Evolutionary conservation across 1,284 basidiomycete genomes (phyloP).

Genomic region (Cutaneotrichosporon sp.): DNA sequence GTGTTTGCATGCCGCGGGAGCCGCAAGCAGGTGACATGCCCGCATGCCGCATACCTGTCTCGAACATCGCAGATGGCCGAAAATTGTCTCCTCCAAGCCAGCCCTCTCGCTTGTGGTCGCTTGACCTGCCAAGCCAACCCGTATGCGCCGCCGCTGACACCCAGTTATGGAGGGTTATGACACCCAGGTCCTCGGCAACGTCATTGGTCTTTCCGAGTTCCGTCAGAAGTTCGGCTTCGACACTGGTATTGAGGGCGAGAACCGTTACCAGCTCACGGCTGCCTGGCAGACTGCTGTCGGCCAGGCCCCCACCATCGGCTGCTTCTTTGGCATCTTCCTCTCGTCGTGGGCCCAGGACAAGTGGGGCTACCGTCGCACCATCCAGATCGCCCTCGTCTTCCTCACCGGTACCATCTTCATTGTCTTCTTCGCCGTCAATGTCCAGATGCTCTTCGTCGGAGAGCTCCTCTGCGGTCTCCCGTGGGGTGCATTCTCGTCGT

Average conservation of each 20-base stretch:
- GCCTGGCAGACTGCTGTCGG: slow-evolving; percentile 33
- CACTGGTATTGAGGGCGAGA: neutral
- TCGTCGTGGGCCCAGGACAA: slow-evolving; percentile 27
- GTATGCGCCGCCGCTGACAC: neutral
- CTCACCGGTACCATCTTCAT: slow-evolving; percentile 40
- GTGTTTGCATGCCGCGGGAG: neutral
- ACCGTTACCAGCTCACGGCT: slow-evolving; percentile 30
- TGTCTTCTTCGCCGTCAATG: slow-evolving; percentile 48
- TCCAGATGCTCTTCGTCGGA: slow-evolving; percentile 27
- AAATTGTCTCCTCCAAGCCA: no score
- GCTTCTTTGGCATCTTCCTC: slow-evolving; percentile 33
- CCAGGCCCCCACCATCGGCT: slow-evolving; percentile 26
- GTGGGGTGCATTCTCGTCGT: slow-evolving; percentile 53
- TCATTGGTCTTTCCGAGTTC: slow-evolving; percentile 19
- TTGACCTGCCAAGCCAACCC: neutral
- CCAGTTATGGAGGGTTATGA: slow-evolving; percentile 21
- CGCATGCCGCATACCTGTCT: neutral
- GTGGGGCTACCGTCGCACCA: slow-evolving; percentile 31
- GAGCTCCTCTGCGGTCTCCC: slow-evolving; percentile 43
- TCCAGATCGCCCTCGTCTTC: slow-evolving; percentile 37
- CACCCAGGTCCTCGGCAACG: slow-evolving; percentile 16
- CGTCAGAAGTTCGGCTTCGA: slow-evolving; percentile 19
- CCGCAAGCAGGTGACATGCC: neutral
- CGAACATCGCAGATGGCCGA: no score
- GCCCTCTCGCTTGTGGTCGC: neutral